Base-by-base conservation (phyloP, 2,329 filamentous ascomycete species). In the Cordyceps militaris region DNA sequence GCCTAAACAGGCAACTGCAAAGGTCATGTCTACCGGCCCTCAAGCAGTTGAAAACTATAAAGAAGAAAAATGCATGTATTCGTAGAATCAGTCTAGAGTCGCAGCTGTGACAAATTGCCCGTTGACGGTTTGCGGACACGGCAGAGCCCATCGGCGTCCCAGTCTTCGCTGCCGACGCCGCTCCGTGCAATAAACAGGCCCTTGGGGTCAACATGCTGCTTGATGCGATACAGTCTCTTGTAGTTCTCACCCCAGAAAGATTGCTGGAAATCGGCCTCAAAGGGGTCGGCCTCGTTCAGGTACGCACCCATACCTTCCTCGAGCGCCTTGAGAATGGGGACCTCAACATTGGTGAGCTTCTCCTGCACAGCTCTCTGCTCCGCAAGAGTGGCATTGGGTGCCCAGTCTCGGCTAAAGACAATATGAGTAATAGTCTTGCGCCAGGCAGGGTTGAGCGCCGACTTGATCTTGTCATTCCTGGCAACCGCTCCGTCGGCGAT, bases 361-460 rank as follows among this genome's bases (percentile, higher is more conserved):
- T 64, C 61, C 56, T 62, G 61, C 30, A 67, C 54, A 5, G 62
- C 63, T 13, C 57, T 34, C 43, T 69, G 63, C 49, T 68, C 62
- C 4, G 63, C 64, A 19, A 67, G 55, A 7, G 65, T 66, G 10
- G 69, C 57, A 56, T 58, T 61, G 48, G 55, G 34, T 51, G 54
- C 23, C 70, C 71, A 70, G 14, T 38, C 53, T 4, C 65, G 56
- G 8, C 62, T 56, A 32, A 69, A 65, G 14, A 67, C 62, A 43
- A 74, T 59, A 53, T 74, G 72, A n/a, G 66, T 63, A n/a, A 70
- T 59, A 10, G 73, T 66, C 23, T 70, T 67, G 28, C 74, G 66
- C 71, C 74, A 77, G 1, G 72, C 72, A 0, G 74, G 73, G 59
- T 74, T 74, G 4, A 73, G 61, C 1, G 74, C 71, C 58, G 67